phyloP scores from a whole-genome alignment of 2,329 filamentous ascomycete genomes.

The Cladosporium sp. region DNA sequence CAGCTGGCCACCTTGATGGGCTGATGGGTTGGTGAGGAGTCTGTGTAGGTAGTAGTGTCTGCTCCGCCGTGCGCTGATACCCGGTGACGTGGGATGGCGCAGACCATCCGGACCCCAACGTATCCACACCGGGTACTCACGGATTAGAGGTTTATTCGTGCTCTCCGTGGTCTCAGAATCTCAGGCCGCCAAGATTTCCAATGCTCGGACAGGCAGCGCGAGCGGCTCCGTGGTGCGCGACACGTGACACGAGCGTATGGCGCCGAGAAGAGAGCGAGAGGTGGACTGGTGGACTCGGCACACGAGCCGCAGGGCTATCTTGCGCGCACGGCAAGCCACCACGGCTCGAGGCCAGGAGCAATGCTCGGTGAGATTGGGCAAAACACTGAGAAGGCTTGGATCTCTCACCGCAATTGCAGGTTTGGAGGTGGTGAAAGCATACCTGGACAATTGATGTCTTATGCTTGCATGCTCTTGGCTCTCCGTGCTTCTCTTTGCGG shows the following conservation, averaged over 20 bases:
- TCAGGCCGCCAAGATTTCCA: background rate
- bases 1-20: background rate
- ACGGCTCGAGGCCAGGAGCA: background rate
- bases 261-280: slow-evolving; percentile 13
- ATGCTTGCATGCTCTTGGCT: background rate
- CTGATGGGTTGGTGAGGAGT: slow-evolving; percentile 3
- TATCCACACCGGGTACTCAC: slow-evolving; percentile 10
- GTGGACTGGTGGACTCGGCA: slow-evolving; percentile 3
- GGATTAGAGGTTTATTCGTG: background rate
- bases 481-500: background rate
- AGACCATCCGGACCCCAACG: background rate
- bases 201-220: background rate
- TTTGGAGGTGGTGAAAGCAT: too few relatives aligned
- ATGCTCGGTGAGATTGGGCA: slow-evolving; percentile 4
- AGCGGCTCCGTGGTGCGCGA: background rate
- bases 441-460: too few relatives aligned
- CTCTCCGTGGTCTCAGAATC: background rate
- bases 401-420: too few relatives aligned
- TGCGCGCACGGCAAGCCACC: slow-evolving; percentile 1
- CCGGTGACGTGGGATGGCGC: slow-evolving; percentile 2
- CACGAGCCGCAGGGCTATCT: slow-evolving; percentile 12
- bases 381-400: background rate
- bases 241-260: slow-evolving; percentile 3
- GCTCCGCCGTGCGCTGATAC: background rate
- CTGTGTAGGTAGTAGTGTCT: background rate